Percentiles rank a stretch among this genome's conserved stretches.
Evolutionary conservation across 768 basidiomycete species (phyloP).

Genomic region (Multifurca ochricompacta): DNA sequence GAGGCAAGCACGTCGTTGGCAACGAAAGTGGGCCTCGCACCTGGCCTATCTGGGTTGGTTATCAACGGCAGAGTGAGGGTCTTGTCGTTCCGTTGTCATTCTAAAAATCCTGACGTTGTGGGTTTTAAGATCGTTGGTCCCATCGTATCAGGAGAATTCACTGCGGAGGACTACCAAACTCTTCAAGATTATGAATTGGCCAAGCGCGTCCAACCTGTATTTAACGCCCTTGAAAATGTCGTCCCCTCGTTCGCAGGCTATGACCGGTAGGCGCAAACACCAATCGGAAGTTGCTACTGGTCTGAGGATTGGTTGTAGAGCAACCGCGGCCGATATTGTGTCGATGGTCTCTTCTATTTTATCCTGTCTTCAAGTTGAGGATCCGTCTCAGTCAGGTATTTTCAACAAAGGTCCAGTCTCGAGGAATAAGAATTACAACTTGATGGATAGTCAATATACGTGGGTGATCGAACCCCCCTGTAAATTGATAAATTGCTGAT

Average conservation of each 20-base stretch:
- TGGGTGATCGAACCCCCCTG: slow-evolving; percentile 31
- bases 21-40: slow-evolving; percentile 47
- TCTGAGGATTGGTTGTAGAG: slow-evolving; percentile 30
- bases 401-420: slow-evolving; percentile 59
- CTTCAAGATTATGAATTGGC: slow-evolving; percentile 68
- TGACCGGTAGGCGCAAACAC: slow-evolving; percentile 1
- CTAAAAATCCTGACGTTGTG: background rate
- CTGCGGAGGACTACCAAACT: slow-evolving; percentile 60
- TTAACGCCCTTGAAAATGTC: slow-evolving; percentile 55
- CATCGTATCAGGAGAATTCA: slow-evolving; percentile 50
- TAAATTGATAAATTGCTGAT: slow-evolving; percentile 10
- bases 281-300: background rate
- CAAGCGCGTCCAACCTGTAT: slow-evolving; percentile 61
- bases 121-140: slow-evolving; percentile 66
- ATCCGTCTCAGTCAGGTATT: slow-evolving; percentile 63
- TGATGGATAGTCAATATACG: slow-evolving; percentile 58
- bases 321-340: slow-evolving; percentile 49
- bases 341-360: slow-evolving; percentile 66
- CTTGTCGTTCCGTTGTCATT: background rate
- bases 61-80: slow-evolving; percentile 76
- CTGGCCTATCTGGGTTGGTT: slow-evolving; percentile 57
- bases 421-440: slow-evolving; percentile 51
- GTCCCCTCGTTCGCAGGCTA: slow-evolving; percentile 25
- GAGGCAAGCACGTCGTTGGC: slow-evolving; percentile 41
- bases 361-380: slow-evolving; percentile 60